Evolutionary conservation across 2,329 filamentous ascomycete species (phyloP).

Genomic region (Diaporthe batatas): DNA sequence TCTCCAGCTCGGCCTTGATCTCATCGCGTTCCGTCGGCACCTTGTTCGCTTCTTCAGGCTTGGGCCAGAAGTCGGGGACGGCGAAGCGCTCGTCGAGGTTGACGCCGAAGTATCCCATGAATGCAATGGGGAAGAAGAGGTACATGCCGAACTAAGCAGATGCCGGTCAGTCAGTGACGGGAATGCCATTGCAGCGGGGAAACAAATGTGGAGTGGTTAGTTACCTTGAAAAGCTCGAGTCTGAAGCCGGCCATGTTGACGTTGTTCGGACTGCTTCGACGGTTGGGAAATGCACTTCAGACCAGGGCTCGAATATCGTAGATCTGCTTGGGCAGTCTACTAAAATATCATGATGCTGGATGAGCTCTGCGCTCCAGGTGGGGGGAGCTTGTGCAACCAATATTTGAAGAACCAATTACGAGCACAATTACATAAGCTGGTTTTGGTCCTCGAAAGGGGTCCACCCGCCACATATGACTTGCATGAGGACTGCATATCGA

Average conservation of each 20-base stretch:
- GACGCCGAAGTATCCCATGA: slow-evolving; percentile 99
- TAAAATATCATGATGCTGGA: slow-evolving; percentile 4
- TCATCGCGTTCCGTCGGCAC: slow-evolving; percentile 84
- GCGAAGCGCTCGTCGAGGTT: slow-evolving; percentile 94
- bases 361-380: background rate
- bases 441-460: background rate
- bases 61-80: slow-evolving; percentile 95
- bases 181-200: background rate
- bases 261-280: background rate
- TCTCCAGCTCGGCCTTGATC: slow-evolving; percentile 83
- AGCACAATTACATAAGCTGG: slow-evolving; percentile 38
- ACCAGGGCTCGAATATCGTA: background rate
- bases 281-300: background rate
- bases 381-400: slow-evolving; percentile 8
- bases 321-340: background rate
- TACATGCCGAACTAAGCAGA: slow-evolving; percentile 90
- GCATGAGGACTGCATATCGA: background rate
- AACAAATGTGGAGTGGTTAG: slow-evolving; percentile 52
- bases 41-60: slow-evolving; percentile 79
- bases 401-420: slow-evolving; percentile 23
- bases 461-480: background rate
- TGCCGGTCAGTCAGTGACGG: slow-evolving; percentile 33
- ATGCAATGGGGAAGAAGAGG: slow-evolving; percentile 97
- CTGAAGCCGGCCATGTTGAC: slow-evolving; percentile 83
- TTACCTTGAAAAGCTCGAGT: slow-evolving; percentile 94